Evolutionary conservation across 1,284 basidiomycete species (phyloP).

Genomic region (Flammula alnicola): DNA sequence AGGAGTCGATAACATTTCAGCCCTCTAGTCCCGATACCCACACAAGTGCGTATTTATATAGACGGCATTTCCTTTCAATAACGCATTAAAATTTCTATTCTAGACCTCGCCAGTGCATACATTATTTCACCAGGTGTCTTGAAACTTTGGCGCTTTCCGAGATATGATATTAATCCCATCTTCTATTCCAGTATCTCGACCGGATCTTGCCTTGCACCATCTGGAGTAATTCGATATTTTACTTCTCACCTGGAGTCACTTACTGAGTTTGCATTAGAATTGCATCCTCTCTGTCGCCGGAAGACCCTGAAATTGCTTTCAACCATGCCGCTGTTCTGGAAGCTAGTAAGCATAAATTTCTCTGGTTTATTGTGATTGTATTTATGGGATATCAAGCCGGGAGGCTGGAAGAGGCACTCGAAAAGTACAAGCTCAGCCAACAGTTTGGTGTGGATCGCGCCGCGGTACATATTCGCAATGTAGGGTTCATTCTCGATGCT

Average conservation of each 20-base stretch:
- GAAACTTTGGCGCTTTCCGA: background rate
- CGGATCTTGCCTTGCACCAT: slow-evolving; percentile 90
- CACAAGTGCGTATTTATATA: slow-evolving; percentile 70
- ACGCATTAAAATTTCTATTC: slow-evolving; percentile 14
- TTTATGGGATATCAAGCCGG: slow-evolving; percentile 53
- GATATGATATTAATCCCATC: slow-evolving; percentile 10
- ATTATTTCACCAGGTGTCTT: slow-evolving; percentile 69
- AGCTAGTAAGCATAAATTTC: slow-evolving; percentile 64
- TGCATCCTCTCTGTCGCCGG: slow-evolving; percentile 84
- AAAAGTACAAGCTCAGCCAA: slow-evolving; percentile 80
- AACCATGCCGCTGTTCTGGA: slow-evolving; percentile 92
- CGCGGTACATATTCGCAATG: slow-evolving; percentile 85
- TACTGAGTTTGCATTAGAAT: slow-evolving; percentile 55
- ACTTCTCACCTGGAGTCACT: slow-evolving; percentile 30
- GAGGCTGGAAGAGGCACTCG: slow-evolving; percentile 79
- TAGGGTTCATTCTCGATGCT: slow-evolving; percentile 39
- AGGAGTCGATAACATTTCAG: slow-evolving; percentile 81
- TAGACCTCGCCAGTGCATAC: slow-evolving; percentile 93
- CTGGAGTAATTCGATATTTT: slow-evolving; percentile 62
- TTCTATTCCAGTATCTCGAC: slow-evolving; percentile 66
- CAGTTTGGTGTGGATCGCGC: slow-evolving; percentile 85
- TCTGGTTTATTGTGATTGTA: slow-evolving; percentile 27
- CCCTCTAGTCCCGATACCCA: slow-evolving; percentile 91
- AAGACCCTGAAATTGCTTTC: slow-evolving; percentile 95
- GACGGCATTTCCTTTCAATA: slow-evolving; percentile 1